phyloP scores from a whole-genome alignment of 1,284 basidiomycete species.

The Veloboletus limbatus region DNA sequence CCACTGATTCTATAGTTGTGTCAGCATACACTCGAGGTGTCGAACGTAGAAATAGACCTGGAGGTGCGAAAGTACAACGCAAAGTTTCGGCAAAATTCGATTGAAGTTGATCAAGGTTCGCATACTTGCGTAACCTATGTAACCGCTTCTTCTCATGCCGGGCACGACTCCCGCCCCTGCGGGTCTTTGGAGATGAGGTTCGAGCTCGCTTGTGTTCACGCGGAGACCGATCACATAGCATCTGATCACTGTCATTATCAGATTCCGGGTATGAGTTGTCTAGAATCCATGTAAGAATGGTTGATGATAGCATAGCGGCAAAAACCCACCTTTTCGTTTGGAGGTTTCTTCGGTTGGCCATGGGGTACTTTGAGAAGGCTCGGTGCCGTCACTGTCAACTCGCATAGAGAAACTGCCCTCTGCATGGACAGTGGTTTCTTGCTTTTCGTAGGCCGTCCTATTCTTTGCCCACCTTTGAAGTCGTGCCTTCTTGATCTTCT shows the following conservation, averaged over 20 bases:
- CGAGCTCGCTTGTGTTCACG: slow-evolving; percentile 45
- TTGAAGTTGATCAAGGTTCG: slow-evolving; percentile 36
- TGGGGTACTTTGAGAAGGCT: slow-evolving; percentile 13
- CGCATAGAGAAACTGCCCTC: slow-evolving; percentile 34
- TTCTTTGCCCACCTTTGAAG: slow-evolving; percentile 28
- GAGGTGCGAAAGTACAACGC: slow-evolving; percentile 13
- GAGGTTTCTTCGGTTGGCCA: slow-evolving; percentile 23
- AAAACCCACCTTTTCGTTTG: slow-evolving; percentile 50
- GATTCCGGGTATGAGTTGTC: slow-evolving; percentile 10
- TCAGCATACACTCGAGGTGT: slow-evolving; percentile 10
- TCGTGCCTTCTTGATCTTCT: slow-evolving; percentile 25
- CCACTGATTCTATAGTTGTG: slow-evolving; percentile 28
- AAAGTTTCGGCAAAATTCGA: not conserved
- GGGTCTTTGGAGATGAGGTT: slow-evolving; percentile 42
- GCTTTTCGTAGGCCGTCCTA: slow-evolving; percentile 16
- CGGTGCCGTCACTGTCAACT: slow-evolving; percentile 22
- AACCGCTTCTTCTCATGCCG: slow-evolving; percentile 42
- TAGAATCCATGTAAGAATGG: slow-evolving; percentile 17
- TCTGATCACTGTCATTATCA: slow-evolving; percentile 20
- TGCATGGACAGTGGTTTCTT: slow-evolving; percentile 7
- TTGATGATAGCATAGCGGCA: not conserved
- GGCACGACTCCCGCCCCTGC: slow-evolving; percentile 38
- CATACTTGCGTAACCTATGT: slow-evolving; percentile 36
- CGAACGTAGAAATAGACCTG: slow-evolving; percentile 15
- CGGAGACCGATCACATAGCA: slow-evolving; percentile 24